A percentile compares a stretch with the other conserved stretches of the same genome.
Evolutionary conservation across 495 filamentous ascomycete genomes (phyloP).

Genomic region (Evernia prunastri): DNA sequence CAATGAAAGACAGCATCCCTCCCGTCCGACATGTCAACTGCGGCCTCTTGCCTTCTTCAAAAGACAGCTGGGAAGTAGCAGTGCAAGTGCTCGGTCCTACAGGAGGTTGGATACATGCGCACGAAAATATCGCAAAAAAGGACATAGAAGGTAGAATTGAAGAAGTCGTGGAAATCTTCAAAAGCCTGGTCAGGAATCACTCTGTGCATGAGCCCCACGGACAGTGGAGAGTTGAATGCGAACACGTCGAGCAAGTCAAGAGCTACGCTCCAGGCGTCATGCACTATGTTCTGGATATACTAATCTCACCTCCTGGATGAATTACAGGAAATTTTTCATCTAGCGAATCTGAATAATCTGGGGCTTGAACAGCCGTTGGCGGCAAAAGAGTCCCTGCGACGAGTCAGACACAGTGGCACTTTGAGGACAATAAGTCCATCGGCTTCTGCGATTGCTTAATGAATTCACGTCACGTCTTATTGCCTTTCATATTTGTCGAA

Average conservation of each 20-base stretch:
- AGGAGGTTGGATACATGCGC: constrained; percentile 72
- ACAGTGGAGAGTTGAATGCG: constrained; percentile 39
- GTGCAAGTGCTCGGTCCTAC: constrained; percentile 47
- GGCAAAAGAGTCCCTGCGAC: neutral
- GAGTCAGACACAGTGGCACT: neutral
- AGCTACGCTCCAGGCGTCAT: constrained; percentile 86
- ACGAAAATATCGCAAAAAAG: constrained; percentile 70
- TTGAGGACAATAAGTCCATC: too few relatives aligned
- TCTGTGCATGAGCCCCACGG: constrained; percentile 7
- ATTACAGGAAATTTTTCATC: neutral
- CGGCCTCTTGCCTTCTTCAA: constrained; percentile 69
- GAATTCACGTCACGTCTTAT: too few relatives aligned
- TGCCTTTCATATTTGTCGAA: too few relatives aligned
- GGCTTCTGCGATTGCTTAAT: too few relatives aligned
- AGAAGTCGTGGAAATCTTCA: constrained; percentile 27
- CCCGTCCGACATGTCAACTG: constrained; percentile 67
- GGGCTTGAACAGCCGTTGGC: neutral
- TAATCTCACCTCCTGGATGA: constrained; percentile 32
- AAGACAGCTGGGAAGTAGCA: constrained; percentile 58
- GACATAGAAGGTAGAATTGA: constrained; percentile 52
- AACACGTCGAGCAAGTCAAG: constrained; percentile 77
- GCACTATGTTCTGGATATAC: constrained; percentile 82
- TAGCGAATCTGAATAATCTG: neutral
- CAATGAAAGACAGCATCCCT: constrained; percentile 24
- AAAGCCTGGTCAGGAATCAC: neutral